These are phyloP conservation scores for Vigna angularis DNA, from an alignment of 306 rosid genomes.

Conservation along the genomic window DNA sequence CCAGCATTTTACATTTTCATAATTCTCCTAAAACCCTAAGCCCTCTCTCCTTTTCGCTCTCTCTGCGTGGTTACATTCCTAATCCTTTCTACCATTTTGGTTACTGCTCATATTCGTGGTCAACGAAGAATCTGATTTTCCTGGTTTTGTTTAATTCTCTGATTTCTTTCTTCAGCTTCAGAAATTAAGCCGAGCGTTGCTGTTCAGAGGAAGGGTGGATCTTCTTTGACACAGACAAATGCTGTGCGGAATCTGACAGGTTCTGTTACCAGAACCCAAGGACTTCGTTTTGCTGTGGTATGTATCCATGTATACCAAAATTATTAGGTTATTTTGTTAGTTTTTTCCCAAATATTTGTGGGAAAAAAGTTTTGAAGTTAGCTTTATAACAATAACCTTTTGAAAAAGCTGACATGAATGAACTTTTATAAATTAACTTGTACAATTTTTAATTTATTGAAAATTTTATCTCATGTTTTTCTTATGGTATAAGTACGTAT, in stretches of 20 bases:
- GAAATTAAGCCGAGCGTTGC: slow-evolving; percentile 37
- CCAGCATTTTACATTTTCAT: slow-evolving; percentile 36
- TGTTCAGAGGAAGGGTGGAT: slow-evolving; percentile 49
- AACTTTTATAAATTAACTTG: no score
- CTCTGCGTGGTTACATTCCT: slow-evolving; percentile 43
- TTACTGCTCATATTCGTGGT: slow-evolving; percentile 13
- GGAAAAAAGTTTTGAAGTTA: no score
- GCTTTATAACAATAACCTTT: no score
- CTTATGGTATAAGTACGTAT: no score
- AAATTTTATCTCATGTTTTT: neutral
- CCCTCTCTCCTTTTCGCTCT: slow-evolving; percentile 40
- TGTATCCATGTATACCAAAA: neutral
- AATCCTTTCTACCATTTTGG: slow-evolving; percentile 14
- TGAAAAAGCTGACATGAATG: neutral
- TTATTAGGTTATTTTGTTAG: no score
- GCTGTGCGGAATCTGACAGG: slow-evolving; percentile 87
- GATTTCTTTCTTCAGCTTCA: slow-evolving; percentile 34
- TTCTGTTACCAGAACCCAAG: slow-evolving; percentile 71
- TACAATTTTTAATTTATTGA: no score
- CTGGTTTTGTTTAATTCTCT: slow-evolving; percentile 10
- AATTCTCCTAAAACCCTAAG: slow-evolving; percentile 21
- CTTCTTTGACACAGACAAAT: slow-evolving; percentile 58
- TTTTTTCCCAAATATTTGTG: no score
- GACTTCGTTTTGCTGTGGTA: slow-evolving; percentile 92
- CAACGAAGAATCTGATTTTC: neutral